Base-by-base conservation (phyloP, 1,284 basidiomycete genomes). In the Athelia psychrophila region DNA sequence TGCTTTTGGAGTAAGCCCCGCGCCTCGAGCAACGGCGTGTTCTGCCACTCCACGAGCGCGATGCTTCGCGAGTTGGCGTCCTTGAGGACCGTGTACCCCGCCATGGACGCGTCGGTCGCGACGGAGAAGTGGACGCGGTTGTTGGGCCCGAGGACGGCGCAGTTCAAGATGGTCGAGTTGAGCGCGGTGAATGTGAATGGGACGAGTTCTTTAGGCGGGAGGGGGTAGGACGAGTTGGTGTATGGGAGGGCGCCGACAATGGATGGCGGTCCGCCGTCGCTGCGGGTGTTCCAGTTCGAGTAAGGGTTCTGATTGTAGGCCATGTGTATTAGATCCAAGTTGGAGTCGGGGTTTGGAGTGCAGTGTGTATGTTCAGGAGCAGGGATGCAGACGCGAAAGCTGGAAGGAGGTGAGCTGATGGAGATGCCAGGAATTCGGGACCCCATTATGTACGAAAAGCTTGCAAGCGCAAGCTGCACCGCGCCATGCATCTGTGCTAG, bases 191-290 rank as follows among this genome's bases (percentile, higher is more conserved):
- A 79, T 44, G 73, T 69, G 65, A 79, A 78, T 6, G 73, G 74
- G 59, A 72, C 60, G 52, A 73, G 66, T 48, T 70, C 66, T 20
- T 69, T 63, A 49, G 69, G 62, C 24, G 68, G 64, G 1, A 68
- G 62, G 27, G 68, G 60, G 22, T 59, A 56, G 53, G 53, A 52
- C 2, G 64, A 50, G 13, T 60, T 55, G 0, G 76, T 74, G 54
- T 81, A 81, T 15, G 83, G 83, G n/a, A 84, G 75, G 1, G 83
- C 82, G 16, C 82, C 82, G 56, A 78, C 81, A 47, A 83, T 65
- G 35, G 83, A 83, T 47, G 80, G 77, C 13, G 73, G 56, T 8
- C 60, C 35, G 25, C 27, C 44, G 27, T 51, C 24, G 50, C 47
- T 49, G 38, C 38, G 12, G 13, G 27, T 6, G 8, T 18, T 5